Base-by-base conservation (phyloP, 2,329 filamentous ascomycete genomes). In the Geosmithia putterillii region DNA sequence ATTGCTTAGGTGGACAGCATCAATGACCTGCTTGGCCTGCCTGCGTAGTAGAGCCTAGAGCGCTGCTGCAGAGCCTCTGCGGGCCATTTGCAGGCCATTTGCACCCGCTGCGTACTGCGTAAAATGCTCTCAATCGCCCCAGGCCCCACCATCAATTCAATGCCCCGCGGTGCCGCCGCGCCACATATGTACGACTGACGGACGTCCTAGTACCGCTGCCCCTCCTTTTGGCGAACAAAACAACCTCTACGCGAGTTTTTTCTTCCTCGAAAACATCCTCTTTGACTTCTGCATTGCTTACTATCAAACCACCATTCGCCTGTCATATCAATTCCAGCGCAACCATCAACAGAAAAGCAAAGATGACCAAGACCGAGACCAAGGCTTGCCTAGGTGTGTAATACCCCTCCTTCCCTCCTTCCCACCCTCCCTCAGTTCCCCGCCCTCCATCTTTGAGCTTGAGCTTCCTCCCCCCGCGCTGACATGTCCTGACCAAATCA, bases 331-430 rank as follows among this genome's bases (percentile, higher is more conserved):
- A 4, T 14, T 39, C 21, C 19, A 39, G 18, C 18, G 34, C 15
- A 7, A 6, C 8, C 37, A 19, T 39, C 19, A 12, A 38, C n/a
- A 38, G n/a, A 10, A 38, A 12, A 41, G 22, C 7, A n/a, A 43
- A 43, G 28, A 69, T 67, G 65, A 60, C 64, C 60, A 63, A 62
- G 50, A 62, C 68, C 53, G 65, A 67, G 46, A 67, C 71, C 38
- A 72, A 73, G 59, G 70, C 69, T 52, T 73, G 69, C 58, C 64
- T 73, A 55, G 71, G 67, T 71, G 69, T 57, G 68, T 70, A 56
- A 44, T 44, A 46, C 48, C 52, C 51, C 51, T 50, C 28, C 28
- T 3, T 12, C 10, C 10, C 28, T 32, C 10, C 28, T 14, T 14
- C 28, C 28, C 28, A 32, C 28, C 28, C 28, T 12, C 10, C 28